A percentile compares a stretch with the other conserved stretches of the same genome.
Evolutionary conservation across 345 rosid species (phyloP).

Genomic region (Rhizophora apiculata): DNA sequence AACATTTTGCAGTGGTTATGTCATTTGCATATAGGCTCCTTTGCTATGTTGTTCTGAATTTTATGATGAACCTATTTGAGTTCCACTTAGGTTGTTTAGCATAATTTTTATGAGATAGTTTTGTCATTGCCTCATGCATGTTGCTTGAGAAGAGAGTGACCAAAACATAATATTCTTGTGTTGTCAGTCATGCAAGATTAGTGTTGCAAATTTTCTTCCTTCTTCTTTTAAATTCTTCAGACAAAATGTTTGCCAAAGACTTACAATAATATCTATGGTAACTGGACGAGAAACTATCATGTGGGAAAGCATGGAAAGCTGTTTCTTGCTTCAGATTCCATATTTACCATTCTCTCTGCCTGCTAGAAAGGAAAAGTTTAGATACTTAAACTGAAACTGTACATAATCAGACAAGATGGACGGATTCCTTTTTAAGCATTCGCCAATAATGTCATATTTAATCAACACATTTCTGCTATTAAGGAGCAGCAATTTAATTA

Average conservation of each 20-base stretch:
- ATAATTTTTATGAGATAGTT: neutral
- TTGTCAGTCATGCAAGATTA: no score
- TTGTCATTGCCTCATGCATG: constrained; percentile 1
- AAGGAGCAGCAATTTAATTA: neutral
- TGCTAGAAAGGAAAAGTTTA: neutral
- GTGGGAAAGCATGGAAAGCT: neutral
- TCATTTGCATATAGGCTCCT: no score
- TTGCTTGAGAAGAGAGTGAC: neutral
- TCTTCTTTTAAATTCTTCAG: no score
- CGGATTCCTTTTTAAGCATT: neutral
- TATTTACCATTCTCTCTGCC: neutral
- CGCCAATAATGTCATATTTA: neutral
- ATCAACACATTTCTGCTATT: neutral
- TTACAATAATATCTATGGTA: neutral
- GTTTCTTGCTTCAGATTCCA: neutral
- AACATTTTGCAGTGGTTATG: no score
- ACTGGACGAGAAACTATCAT: neutral
- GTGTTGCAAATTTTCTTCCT: no score
- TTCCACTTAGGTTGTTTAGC: neutral
- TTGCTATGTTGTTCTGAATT: no score
- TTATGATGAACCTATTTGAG: no score
- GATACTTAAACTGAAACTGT: no score
- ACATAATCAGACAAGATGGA: neutral
- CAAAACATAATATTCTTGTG: no score
- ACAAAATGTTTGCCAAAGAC: no score